Evolutionary conservation across 495 filamentous ascomycete species (phyloP), one percentile per base, ranked within the genome.

Genomic region (Annulohypoxylon nitens): DNA sequence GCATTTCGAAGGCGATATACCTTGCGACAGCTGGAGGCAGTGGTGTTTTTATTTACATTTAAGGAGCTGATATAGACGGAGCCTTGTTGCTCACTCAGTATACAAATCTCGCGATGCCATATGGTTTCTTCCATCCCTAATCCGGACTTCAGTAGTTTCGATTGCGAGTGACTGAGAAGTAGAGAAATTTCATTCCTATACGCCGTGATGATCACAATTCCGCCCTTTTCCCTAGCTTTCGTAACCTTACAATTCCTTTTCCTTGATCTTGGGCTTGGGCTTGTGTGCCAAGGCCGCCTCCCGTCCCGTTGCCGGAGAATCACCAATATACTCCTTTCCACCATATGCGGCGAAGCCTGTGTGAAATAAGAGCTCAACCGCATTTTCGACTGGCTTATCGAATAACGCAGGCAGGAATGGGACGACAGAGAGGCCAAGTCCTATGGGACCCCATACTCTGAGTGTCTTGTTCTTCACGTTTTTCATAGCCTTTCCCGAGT

Each of bases 311-410:
- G 79, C 64, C 6, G 83, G 84, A 10, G 84, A 64, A 16, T 86
- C 77, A 7, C 87, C 87, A 50, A 91, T 87, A 18, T 78, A 84
- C 39, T 75, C 76, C 61, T 90, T 86, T 1, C 94, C 93, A 5
- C 90, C 93, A 70, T 92, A 86, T 2, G 85, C 73, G 73, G 89
- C 86, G 69, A 97, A 92, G 0, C 86, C 92, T 70, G 89, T 92
- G 61, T 96, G 91, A 84, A 99, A 98, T 8, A 84, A 78, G 93
- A 92, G 97, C 75, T 98, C 95, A 2, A 97, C 91, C 0, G 91
- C 93, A 63, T 92, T 85, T 80, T 98, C 96, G 25, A 99, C 93
- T 9, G 96, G 95, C 76, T 97, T 88, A 75, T 99, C 96, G 78
- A 98, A 99, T 45, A 98, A 77, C 64, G 86, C 94, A 0, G 96